Conservation (phyloP, 352 stramenopile species). For the Globisporangium uncinulatum region DNA sequence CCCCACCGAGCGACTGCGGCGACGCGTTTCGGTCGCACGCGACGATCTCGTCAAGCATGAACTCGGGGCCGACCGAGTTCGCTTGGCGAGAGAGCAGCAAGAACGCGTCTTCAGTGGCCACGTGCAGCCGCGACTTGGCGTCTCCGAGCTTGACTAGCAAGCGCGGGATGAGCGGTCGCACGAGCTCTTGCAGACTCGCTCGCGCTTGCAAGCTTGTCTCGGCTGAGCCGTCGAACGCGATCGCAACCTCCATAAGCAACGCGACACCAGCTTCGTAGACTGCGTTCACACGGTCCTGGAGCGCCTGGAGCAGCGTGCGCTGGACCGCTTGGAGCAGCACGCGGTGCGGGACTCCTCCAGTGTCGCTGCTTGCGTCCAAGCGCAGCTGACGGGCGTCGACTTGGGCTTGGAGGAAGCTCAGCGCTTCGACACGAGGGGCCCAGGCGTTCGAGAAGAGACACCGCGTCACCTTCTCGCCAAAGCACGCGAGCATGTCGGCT, state of each 20-base stretch:
- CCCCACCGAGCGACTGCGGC: slow-evolving; percentile 39
- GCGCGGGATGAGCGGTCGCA: slow-evolving; percentile 63
- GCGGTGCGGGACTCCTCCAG: not conserved
- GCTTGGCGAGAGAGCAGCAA: slow-evolving; percentile 61
- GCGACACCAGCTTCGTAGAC: slow-evolving; percentile 72
- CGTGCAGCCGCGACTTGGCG: slow-evolving; percentile 63
- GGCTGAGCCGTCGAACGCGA: slow-evolving; percentile 35
- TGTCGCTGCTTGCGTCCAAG: slow-evolving; percentile 24
- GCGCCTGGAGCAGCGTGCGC: slow-evolving; percentile 44
- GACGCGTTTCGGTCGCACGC: slow-evolving; percentile 56
- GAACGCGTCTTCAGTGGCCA: slow-evolving; percentile 69
- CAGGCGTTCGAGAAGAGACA: slow-evolving; percentile 80
- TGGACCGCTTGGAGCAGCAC: slow-evolving; percentile 36
- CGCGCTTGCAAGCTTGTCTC: slow-evolving; percentile 1
- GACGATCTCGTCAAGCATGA: slow-evolving; percentile 75
- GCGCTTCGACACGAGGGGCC: slow-evolving; percentile 69
- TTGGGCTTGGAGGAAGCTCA: slow-evolving; percentile 71
- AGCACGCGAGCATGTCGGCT: slow-evolving; percentile 33
- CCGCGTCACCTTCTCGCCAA: slow-evolving; percentile 67
- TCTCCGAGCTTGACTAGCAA: slow-evolving; percentile 74
- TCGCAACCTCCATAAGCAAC: slow-evolving; percentile 70
- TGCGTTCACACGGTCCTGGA: slow-evolving; percentile 73
- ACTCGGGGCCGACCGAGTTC: slow-evolving; percentile 48
- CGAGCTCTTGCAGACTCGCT: slow-evolving; percentile 33
- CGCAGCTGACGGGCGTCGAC: slow-evolving; percentile 46